Evolutionary conservation across 176 grass and related monocot species (phyloP).

Genomic region (Echinochloa phyllopogon): DNA sequence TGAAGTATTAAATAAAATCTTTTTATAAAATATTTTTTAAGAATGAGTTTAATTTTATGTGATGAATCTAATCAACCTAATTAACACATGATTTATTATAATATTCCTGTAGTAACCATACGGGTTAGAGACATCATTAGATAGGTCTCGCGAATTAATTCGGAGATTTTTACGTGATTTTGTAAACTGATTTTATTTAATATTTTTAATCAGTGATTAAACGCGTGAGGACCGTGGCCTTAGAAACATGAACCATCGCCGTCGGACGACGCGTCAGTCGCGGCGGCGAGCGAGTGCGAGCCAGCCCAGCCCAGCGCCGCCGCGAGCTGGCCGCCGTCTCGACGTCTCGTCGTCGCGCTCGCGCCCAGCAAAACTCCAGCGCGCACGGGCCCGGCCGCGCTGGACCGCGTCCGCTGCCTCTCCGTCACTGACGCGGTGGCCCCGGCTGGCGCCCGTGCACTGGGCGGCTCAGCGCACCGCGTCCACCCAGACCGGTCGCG

Average conservation of each 20-base stretch:
- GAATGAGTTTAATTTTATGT: too few relatives aligned
- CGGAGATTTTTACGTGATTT: too few relatives aligned
- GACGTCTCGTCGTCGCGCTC: background rate
- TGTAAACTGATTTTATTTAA: too few relatives aligned
- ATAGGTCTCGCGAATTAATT: too few relatives aligned
- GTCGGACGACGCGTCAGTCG: background rate
- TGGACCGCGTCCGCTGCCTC: background rate
- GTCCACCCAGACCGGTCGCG: slow-evolving; percentile 1
- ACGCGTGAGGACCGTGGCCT: too few relatives aligned
- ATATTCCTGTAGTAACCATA: too few relatives aligned
- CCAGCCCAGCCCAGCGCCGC: slow-evolving; percentile 5
- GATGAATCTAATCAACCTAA: too few relatives aligned
- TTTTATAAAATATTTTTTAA: too few relatives aligned
- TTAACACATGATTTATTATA: too few relatives aligned
- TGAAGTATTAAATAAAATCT: too few relatives aligned
- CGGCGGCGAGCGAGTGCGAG: background rate
- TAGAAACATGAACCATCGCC: background rate
- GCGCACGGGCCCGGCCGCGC: background rate
- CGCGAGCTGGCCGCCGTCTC: background rate
- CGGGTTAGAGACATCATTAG: too few relatives aligned
- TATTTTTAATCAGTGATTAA: too few relatives aligned
- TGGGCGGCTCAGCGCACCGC: background rate
- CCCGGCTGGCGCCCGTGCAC: background rate
- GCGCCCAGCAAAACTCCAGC: background rate
- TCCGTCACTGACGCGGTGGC: background rate